These are phyloP conservation scores for Penicillium corylophilum DNA, from an alignment of 2,329 filamentous ascomycete species.

Conservation along the genomic window DNA sequence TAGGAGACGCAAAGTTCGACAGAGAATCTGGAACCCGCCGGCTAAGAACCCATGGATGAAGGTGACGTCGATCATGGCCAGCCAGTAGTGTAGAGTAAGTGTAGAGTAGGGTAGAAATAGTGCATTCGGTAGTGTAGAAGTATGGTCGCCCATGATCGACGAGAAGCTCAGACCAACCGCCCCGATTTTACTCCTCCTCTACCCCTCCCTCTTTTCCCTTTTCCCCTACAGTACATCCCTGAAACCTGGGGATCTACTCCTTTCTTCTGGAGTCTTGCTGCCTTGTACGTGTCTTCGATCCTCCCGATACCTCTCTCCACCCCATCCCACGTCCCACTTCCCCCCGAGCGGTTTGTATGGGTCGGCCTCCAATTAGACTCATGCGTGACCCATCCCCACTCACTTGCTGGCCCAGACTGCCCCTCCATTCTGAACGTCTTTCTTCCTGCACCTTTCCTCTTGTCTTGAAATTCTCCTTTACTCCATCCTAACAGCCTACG, in stretches of 20 bases:
- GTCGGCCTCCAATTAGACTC: slow-evolving; percentile 26
- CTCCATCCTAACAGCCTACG: neutral
- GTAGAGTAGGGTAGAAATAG: too few relatives aligned
- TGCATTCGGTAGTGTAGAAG: neutral
- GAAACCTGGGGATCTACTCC: slow-evolving; percentile 1
- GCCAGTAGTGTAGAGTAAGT: neutral
- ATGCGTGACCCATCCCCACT: slow-evolving; percentile 22
- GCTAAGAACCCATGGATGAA: neutral
- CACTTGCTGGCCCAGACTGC: slow-evolving; percentile 8
- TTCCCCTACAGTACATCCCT: slow-evolving; percentile 1
- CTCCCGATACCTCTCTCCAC: neutral
- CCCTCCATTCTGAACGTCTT: slow-evolving; percentile 8
- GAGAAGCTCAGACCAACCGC: slow-evolving; percentile 24
- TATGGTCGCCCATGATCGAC: slow-evolving; percentile 15
- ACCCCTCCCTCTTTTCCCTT: neutral
- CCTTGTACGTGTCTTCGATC: slow-evolving; percentile 3
- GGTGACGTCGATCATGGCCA: slow-evolving; percentile 21
- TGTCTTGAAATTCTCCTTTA: neutral
- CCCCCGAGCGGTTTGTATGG: neutral
- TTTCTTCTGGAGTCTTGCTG: slow-evolving; percentile 1
- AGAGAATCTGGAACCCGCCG: neutral
- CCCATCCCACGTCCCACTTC: neutral
- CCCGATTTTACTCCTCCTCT: slow-evolving; percentile 19
- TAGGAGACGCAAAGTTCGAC: neutral
- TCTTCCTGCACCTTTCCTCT: slow-evolving; percentile 13